Percentiles rank a stretch among this genome's conserved stretches.
Evolutionary conservation across 1,139 yeast genomes (phyloP).

Genomic region (Candida gigantensis): DNA sequence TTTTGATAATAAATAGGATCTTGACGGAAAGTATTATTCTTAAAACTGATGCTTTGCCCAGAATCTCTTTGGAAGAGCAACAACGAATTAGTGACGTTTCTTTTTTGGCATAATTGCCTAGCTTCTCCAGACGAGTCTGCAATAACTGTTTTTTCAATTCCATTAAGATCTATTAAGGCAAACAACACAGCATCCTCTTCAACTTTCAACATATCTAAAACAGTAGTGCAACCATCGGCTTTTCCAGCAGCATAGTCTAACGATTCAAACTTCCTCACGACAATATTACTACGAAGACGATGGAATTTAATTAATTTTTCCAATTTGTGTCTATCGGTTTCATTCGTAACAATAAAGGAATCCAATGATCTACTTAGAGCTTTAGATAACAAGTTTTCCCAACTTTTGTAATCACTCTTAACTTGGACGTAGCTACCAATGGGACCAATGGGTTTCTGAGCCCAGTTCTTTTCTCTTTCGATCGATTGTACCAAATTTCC

Average conservation of each 20-base stretch:
- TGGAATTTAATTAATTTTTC: slow-evolving; percentile 39
- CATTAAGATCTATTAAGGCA: slow-evolving; percentile 63
- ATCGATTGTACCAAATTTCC: slow-evolving; percentile 45
- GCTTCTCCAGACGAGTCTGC: slow-evolving; percentile 56
- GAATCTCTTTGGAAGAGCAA: slow-evolving; percentile 43
- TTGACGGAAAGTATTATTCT: slow-evolving; percentile 47
- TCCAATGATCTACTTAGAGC: slow-evolving; percentile 47
- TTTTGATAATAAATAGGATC: slow-evolving; percentile 57
- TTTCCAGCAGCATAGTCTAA: slow-evolving; percentile 50
- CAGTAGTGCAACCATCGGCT: slow-evolving; percentile 37
- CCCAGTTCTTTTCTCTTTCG: slow-evolving; percentile 37
- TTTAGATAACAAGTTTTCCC: slow-evolving; percentile 65
- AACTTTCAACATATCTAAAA: slow-evolving; percentile 63
- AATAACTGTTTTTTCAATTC: slow-evolving; percentile 61
- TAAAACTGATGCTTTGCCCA: slow-evolving; percentile 43
- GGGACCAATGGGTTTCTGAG: slow-evolving; percentile 75
- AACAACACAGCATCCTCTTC: slow-evolving; percentile 55
- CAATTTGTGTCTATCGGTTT: slow-evolving; percentile 58
- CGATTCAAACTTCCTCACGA: slow-evolving; percentile 56
- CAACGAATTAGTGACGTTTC: slow-evolving; percentile 49
- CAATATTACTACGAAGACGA: slow-evolving; percentile 36
- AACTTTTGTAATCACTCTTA: slow-evolving; percentile 53
- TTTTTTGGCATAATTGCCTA: slow-evolving; percentile 30
- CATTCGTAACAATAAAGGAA: slow-evolving; percentile 68
- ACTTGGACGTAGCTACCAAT: slow-evolving; percentile 64